A percentile compares a stretch with the other conserved stretches of the same genome.
phyloP scores from a whole-genome alignment of 2,329 filamentous ascomycete species.

The Penicillium olsonii region DNA sequence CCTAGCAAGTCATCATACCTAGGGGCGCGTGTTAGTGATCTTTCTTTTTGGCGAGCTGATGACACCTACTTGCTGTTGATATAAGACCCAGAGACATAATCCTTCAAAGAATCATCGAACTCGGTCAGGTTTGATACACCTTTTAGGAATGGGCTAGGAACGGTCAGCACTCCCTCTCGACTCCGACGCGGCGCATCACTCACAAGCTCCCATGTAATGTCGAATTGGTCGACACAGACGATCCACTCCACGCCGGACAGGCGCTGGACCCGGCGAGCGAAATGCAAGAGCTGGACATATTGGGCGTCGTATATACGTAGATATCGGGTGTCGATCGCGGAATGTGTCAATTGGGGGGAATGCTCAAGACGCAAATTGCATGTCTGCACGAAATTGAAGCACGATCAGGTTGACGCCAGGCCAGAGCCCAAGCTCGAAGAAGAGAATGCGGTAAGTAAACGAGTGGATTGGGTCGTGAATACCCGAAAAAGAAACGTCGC shows the following conservation, averaged over 20 bases:
- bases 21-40: constrained; percentile 15
- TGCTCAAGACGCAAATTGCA: constrained; percentile 10
- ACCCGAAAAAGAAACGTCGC: constrained; percentile 24
- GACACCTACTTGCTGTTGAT: constrained; percentile 71
- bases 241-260: constrained; percentile 71
- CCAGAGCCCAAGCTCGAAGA: constrained; percentile 15
- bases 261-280: constrained; percentile 68
- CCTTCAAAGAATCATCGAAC: constrained; percentile 73
- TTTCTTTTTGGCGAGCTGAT: background rate
- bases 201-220: constrained; percentile 65
- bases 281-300: constrained; percentile 56
- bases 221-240: constrained; percentile 68
- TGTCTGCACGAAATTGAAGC: constrained; percentile 8
- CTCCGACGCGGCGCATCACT: constrained; percentile 39
- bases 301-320: constrained; percentile 17
- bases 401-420: constrained; percentile 15
- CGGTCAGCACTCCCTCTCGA: constrained; percentile 29
- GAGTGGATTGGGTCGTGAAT: constrained; percentile 23
- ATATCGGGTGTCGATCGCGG: constrained; percentile 8
- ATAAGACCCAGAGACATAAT: constrained; percentile 75
- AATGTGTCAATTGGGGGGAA: constrained; percentile 23
- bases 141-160: constrained; percentile 74
- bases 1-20: constrained; percentile 84
- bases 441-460: constrained; percentile 19
- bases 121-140: constrained; percentile 73